Percentiles rank a stretch among this genome's conserved stretches.
These are phyloP conservation scores for Glycine latifolia DNA, from an alignment of 306 rosid species.

Conservation along the genomic window DNA sequence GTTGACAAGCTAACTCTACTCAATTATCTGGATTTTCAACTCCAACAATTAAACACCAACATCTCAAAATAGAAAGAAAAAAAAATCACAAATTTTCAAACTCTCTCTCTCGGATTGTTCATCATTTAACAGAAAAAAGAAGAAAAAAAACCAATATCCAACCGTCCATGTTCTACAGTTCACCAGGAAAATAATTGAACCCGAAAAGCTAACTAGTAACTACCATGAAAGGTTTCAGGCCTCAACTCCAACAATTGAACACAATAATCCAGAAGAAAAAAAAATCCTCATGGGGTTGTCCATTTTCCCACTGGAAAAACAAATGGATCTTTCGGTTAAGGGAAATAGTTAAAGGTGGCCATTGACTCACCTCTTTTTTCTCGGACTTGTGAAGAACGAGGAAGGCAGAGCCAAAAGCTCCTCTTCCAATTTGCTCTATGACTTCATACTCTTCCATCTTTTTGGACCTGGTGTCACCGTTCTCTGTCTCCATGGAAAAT, in stretches of 20 bases:
- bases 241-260: constrained; percentile 23
- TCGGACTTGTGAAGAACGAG: constrained; percentile 84
- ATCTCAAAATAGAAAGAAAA: constrained; percentile 15
- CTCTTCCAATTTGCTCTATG: constrained; percentile 94
- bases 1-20: constrained; percentile 19
- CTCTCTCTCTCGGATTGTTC: neutral
- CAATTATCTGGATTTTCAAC: constrained; percentile 8
- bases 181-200: no score
- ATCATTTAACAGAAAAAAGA: constrained; percentile 28
- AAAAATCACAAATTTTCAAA: neutral
- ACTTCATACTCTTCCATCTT: constrained; percentile 88
- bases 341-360: neutral
- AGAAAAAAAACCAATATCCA: neutral
- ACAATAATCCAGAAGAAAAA: constrained; percentile 30
- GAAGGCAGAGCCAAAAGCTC: constrained; percentile 87
- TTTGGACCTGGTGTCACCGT: constrained; percentile 65
- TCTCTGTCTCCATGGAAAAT: constrained; percentile 72
- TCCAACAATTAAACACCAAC: constrained; percentile 34
- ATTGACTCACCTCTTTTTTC: constrained; percentile 72
- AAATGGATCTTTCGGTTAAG: constrained; percentile 34
- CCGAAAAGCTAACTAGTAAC: constrained; percentile 2
- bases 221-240: neutral
- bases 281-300: constrained; percentile 38
- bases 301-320: constrained; percentile 9
- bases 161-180: neutral